A percentile compares a stretch with the other conserved stretches of the same genome.
phyloP scores from a whole-genome alignment of 495 filamentous ascomycete genomes.

The Neurospora sp. region DNA sequence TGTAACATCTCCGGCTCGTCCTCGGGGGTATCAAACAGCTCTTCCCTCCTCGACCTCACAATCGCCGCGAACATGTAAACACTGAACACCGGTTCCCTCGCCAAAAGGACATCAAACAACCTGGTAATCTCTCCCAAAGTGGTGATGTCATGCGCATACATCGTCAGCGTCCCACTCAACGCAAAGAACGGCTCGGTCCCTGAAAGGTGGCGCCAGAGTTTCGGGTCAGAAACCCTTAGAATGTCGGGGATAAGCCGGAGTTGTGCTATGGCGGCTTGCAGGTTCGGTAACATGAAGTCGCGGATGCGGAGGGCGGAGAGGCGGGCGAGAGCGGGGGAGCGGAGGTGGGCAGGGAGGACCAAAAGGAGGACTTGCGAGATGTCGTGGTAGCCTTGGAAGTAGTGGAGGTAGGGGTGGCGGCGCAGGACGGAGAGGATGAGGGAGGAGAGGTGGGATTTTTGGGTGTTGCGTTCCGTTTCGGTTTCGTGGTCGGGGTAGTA shows the following conservation, averaged over 20 bases:
- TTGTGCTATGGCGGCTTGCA: slow-evolving; percentile 72
- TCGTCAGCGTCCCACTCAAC: slow-evolving; percentile 75
- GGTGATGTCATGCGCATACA: slow-evolving; percentile 93
- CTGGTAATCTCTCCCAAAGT: slow-evolving; percentile 79
- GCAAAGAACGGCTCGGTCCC: slow-evolving; percentile 84
- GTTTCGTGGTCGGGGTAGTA: slow-evolving; percentile 68
- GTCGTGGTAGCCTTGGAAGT: slow-evolving; percentile 98
- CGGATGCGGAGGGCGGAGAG: slow-evolving; percentile 83
- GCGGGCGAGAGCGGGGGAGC: slow-evolving; percentile 50
- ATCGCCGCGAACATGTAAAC: slow-evolving; percentile 90
- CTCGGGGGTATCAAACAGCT: slow-evolving; percentile 67
- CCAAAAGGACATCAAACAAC: slow-evolving; percentile 83
- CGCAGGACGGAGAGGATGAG: slow-evolving; percentile 70
- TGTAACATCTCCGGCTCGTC: slow-evolving; percentile 95
- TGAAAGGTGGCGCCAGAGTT: slow-evolving; percentile 60
- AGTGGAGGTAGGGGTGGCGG: slow-evolving; percentile 74
- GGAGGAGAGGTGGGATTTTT: slow-evolving; percentile 61
- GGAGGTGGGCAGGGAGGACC: slow-evolving; percentile 50
- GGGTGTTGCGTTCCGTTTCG: slow-evolving; percentile 48
- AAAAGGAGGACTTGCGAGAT: slow-evolving; percentile 95
- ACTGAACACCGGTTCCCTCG: slow-evolving; percentile 71
- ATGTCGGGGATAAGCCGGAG: slow-evolving; percentile 77
- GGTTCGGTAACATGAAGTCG: slow-evolving; percentile 92
- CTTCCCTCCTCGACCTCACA: slow-evolving; percentile 63
- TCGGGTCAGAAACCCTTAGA: slow-evolving; percentile 54